A percentile compares a stretch with the other conserved stretches of the same genome.
phyloP scores from a whole-genome alignment of 73 alveolate species.

The Tetrahymena malaccensis region DNA sequence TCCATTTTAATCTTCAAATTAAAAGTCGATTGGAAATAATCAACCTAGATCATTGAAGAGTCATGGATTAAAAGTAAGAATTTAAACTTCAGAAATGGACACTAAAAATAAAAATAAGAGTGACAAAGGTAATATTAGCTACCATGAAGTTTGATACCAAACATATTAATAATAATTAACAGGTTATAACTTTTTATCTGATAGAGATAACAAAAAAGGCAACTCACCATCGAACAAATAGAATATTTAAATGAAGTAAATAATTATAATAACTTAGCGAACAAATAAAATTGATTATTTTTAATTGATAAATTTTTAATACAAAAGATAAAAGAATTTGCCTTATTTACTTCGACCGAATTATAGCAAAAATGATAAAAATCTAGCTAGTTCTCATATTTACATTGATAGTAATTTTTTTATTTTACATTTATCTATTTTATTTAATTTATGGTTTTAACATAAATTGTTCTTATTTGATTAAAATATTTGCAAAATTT shows the following conservation, averaged over 20 bases:
- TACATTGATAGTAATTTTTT: not conserved
- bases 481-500: no score
- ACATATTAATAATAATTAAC: no score
- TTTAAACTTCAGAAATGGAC: not conserved
- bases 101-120: no score
- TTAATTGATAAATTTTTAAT: no score
- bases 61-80: not conserved
- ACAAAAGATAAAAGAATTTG: not conserved
- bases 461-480: not conserved
- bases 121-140: not conserved
- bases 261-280: no score
- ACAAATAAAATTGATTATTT: not conserved
- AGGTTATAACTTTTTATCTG: not conserved
- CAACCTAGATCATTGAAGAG: not conserved
- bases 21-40: not conserved
- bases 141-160: not conserved
- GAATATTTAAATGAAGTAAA: not conserved
- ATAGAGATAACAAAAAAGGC: not conserved
- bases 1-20: no score
- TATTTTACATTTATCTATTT: no score
- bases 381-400: not conserved
- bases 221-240: not conserved
- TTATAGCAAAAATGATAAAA: no score
- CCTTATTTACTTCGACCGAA: not conserved
- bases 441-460: no score